phyloP scores from a whole-genome alignment of 1,284 basidiomycete species.

The Cutaneotrichosporon daszewskae region DNA sequence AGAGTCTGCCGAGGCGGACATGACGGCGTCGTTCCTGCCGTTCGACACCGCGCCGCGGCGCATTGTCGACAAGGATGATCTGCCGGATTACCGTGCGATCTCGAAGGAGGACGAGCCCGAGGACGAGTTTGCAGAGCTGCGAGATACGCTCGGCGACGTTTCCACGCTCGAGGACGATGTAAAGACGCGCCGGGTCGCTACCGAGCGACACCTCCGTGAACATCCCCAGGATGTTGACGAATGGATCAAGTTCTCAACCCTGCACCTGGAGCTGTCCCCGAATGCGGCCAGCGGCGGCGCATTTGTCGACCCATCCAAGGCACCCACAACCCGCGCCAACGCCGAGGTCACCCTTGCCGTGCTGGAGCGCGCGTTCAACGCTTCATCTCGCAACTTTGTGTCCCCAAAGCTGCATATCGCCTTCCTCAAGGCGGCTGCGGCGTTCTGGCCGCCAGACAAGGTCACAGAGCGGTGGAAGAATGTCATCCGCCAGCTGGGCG shows the following conservation, averaged over 20 bases:
- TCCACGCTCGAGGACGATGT: constrained; percentile 31
- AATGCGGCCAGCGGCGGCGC: not conserved
- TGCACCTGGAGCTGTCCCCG: constrained; percentile 26
- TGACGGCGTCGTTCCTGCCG: constrained; percentile 2
- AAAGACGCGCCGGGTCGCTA: constrained; percentile 23
- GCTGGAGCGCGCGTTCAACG: constrained; percentile 36
- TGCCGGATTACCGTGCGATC: constrained; percentile 14
- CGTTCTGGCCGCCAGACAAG: constrained; percentile 32
- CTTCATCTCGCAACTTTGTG: constrained; percentile 20
- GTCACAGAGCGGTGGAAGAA: constrained; percentile 42
- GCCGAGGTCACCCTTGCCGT: constrained; percentile 43
- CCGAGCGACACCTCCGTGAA: constrained; percentile 27
- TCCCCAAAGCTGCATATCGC: constrained; percentile 36
- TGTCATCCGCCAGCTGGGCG: constrained; percentile 27
- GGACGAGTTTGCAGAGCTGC: constrained; percentile 9
- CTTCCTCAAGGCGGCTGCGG: constrained; percentile 34
- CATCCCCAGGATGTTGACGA: constrained; percentile 27
- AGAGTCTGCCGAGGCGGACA: not conserved
- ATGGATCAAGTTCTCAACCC: constrained; percentile 40
- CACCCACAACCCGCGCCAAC: constrained; percentile 19
- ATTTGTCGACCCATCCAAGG: constrained; percentile 4
- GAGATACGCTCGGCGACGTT: constrained; percentile 20
- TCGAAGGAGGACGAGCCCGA: constrained; percentile 16
- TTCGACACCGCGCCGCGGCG: constrained; percentile 3
- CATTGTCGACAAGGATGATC: not conserved